Percentiles rank a stretch among this genome's conserved stretches.
These are phyloP conservation scores for Penicillium verhagenii DNA, from an alignment of 495 filamentous ascomycete species.

Conservation along the genomic window DNA sequence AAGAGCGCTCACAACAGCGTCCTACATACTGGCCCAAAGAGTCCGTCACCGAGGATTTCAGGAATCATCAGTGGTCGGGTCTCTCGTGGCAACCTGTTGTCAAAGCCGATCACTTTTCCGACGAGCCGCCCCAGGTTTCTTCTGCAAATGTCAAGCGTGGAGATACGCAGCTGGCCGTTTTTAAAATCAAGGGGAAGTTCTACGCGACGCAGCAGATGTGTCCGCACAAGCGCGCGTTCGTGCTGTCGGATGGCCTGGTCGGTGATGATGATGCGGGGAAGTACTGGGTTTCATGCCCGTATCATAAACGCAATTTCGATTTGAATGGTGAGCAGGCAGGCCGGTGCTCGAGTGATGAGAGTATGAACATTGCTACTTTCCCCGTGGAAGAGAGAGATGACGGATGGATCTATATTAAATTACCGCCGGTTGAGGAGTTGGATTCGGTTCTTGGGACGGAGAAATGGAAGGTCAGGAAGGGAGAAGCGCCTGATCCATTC, in stretches of 20 bases:
- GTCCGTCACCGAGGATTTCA: constrained; percentile 70
- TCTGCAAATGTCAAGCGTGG: constrained; percentile 76
- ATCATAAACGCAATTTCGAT: constrained; percentile 91
- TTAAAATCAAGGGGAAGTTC: constrained; percentile 79
- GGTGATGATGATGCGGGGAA: constrained; percentile 67
- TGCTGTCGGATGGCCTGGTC: constrained; percentile 81
- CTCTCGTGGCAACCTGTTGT: constrained; percentile 86
- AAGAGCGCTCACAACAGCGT: constrained; percentile 71
- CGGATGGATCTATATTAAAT: constrained; percentile 80
- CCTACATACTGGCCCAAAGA: constrained; percentile 85
- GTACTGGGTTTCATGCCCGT: constrained; percentile 86
- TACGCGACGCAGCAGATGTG: constrained; percentile 99
- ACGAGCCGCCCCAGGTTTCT: constrained; percentile 63
- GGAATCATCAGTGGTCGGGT: constrained; percentile 66
- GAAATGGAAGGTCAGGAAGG: constrained; percentile 80
- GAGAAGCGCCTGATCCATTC: constrained; percentile 63
- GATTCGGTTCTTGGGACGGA: constrained; percentile 78
- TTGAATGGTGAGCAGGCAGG: constrained; percentile 68
- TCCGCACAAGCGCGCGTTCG: constrained; percentile 91
- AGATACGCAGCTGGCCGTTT: constrained; percentile 89
- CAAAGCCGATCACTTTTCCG: constrained; percentile 68
- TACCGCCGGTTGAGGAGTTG: constrained; percentile 83
- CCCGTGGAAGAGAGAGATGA: constrained; percentile 74
- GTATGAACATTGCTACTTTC: constrained; percentile 83
- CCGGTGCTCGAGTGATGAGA: constrained; percentile 72